Conservation (phyloP, 495 filamentous ascomycete species). For the Aspergillus haitiensis region DNA sequence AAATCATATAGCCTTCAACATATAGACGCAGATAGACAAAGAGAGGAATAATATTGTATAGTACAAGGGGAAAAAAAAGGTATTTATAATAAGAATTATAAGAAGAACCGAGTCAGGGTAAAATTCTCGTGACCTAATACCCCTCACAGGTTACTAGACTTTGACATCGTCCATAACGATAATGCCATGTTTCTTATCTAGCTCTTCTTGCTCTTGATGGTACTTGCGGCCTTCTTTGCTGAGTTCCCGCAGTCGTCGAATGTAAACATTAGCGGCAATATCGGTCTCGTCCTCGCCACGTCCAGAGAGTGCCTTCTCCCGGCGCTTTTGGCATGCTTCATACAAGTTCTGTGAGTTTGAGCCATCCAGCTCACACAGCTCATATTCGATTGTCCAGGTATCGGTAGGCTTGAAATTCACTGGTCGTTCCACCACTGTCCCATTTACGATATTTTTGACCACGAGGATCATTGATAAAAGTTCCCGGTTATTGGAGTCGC, state of each 20-base stretch:
- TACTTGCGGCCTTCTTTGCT: constrained; percentile 47
- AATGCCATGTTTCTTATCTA: constrained; percentile 41
- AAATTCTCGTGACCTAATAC: too few species aligned
- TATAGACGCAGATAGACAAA: too few species aligned
- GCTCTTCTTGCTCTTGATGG: constrained; percentile 49
- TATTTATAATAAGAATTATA: too few species aligned
- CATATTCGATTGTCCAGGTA: constrained; percentile 76
- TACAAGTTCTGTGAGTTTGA: constrained; percentile 49
- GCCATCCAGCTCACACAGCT: constrained; percentile 56
- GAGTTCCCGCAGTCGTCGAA: constrained; percentile 43
- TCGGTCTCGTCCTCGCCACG: constrained; percentile 39
- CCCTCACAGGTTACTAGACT: neutral
- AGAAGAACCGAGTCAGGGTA: too few species aligned
- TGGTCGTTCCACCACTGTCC: constrained; percentile 60
- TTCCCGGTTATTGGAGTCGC: constrained; percentile 19
- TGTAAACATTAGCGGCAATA: constrained; percentile 36
- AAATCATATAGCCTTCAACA: too few species aligned
- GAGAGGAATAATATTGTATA: too few species aligned
- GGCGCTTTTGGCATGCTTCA: constrained; percentile 48
- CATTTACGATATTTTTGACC: constrained; percentile 73
- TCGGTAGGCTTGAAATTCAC: constrained; percentile 48
- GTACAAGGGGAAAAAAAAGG: too few species aligned
- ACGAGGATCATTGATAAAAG: constrained; percentile 68
- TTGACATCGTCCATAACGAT: constrained; percentile 29
- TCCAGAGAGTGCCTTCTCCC: constrained; percentile 44